phyloP scores from a whole-genome alignment of 768 basidiomycete species.

The Amanita molliuscula region DNA sequence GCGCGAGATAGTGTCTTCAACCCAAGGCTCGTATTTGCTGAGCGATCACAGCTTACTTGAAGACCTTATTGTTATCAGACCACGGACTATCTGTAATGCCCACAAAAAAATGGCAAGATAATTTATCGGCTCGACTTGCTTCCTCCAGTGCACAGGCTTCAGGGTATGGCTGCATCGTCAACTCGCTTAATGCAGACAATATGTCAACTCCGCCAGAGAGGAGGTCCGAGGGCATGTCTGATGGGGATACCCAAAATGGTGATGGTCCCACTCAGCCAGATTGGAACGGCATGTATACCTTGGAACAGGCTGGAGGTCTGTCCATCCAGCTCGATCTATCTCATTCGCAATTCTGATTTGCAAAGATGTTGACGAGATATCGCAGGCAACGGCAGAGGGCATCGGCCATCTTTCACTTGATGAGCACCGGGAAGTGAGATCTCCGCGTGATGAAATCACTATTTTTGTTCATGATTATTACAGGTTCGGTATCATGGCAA shows the following conservation, averaged over 20 bases:
- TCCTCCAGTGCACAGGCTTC: conserved; percentile 14
- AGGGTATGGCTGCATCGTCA: conserved; percentile 9
- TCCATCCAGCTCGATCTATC: background rate
- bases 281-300: conserved; percentile 52
- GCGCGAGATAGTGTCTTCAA: conserved; percentile 72
- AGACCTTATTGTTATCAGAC: conserved; percentile 25
- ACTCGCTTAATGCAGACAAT: background rate
- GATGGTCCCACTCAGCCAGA: conserved; percentile 25
- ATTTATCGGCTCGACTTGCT: conserved; percentile 45
- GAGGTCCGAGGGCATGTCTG: background rate
- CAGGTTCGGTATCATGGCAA: conserved; percentile 81
- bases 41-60: conserved; percentile 5
- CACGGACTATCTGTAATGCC: conserved; percentile 52
- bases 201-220: conserved; percentile 1
- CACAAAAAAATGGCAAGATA: conserved; percentile 73
- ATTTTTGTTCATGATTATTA: conserved; percentile 1
- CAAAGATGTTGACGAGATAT: conserved; percentile 28
- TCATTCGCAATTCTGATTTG: background rate
- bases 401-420: conserved; percentile 67
- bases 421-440: conserved; percentile 59
- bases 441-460: background rate
- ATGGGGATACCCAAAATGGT: conserved; percentile 25
- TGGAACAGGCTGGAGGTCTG: conserved; percentile 28
- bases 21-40: conserved; percentile 30
- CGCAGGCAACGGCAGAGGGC: conserved; percentile 39